phyloP scores from a whole-genome alignment of 345 rosid genomes.

The Schrenkiella parvula region DNA sequence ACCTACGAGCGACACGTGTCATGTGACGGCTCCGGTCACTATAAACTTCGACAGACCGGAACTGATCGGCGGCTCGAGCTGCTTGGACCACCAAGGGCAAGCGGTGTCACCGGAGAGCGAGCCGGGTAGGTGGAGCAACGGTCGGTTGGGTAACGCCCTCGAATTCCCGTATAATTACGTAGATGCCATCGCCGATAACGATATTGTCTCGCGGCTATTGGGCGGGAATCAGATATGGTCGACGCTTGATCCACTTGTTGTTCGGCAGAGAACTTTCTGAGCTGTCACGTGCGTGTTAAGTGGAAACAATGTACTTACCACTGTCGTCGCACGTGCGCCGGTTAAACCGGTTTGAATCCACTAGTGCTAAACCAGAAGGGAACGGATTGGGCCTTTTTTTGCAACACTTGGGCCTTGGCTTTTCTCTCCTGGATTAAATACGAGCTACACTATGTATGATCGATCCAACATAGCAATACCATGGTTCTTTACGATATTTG shows the following conservation, averaged over 20 bases:
- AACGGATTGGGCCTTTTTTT: neutral
- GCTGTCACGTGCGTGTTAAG: slow-evolving; percentile 13
- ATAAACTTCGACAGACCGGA: neutral
- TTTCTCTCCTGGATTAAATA: neutral
- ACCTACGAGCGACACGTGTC: slow-evolving; percentile 12
- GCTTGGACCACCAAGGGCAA: slow-evolving; percentile 74
- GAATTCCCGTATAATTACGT: slow-evolving; percentile 45
- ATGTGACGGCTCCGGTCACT: slow-evolving; percentile 15
- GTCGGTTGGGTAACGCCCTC: slow-evolving; percentile 29
- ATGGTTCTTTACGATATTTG: neutral
- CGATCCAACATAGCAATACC: neutral
- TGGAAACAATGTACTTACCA: neutral
- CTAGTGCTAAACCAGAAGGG: neutral
- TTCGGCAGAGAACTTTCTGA: slow-evolving; percentile 39
- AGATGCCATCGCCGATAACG: slow-evolving; percentile 42
- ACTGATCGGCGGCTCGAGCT: slow-evolving; percentile 58
- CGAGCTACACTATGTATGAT: neutral
- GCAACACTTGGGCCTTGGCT: neutral
- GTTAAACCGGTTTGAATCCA: neutral
- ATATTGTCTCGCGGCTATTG: slow-evolving; percentile 35
- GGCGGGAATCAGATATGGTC: slow-evolving; percentile 56
- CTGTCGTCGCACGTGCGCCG: slow-evolving; percentile 7
- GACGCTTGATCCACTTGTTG: slow-evolving; percentile 67
- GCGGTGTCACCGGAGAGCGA: slow-evolving; percentile 88
- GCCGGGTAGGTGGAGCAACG: slow-evolving; percentile 45